Conservation (phyloP, 345 rosid species). For the thale cress (Arabidopsis thaliana) region TAIR10.1 NC_003076.8:1735501-1736000, state of each 20-base stretch:
- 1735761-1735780: slow-evolving; percentile 26
- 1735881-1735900: slow-evolving; percentile 76
- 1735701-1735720: not conserved
- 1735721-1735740: not conserved
- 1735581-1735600: too few species aligned
- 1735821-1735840: slow-evolving; percentile 12
- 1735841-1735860: slow-evolving; percentile 9
- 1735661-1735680: not conserved
- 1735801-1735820: slow-evolving; percentile 1
- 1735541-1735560: not conserved
- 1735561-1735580: not conserved
- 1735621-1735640: not conserved
- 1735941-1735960: slow-evolving; percentile 93
- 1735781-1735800: slow-evolving; percentile 2
- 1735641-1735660: not conserved
- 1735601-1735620: too few species aligned
- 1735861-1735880: slow-evolving; percentile 96
- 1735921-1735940: slow-evolving; percentile 93
- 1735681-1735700: slow-evolving; percentile 22
- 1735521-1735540: not conserved
- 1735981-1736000: slow-evolving; percentile 85
- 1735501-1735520: not conserved
- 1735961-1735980: slow-evolving; percentile 91
- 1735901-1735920: slow-evolving; percentile 94
- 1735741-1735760: slow-evolving; percentile 50